Conservation (phyloP, 805 yeast species). For the Pichia phayaonensis region DNA sequence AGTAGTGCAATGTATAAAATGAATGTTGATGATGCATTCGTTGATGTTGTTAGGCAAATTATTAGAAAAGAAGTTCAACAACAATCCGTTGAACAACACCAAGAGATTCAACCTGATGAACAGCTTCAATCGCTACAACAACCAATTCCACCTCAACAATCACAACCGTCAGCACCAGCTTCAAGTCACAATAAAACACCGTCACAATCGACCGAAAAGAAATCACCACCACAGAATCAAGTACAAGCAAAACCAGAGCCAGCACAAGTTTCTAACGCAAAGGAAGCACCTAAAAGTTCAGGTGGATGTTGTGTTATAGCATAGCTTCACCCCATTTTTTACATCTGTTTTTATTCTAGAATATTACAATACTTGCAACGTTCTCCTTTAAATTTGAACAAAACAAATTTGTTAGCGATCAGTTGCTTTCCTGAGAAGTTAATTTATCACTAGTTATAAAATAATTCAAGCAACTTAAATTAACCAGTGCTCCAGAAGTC, state of each 20-base stretch:
- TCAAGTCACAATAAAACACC: background rate
- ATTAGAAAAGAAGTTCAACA: slow-evolving; percentile 58
- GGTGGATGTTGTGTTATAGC: background rate
- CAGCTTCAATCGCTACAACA: background rate
- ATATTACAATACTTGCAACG: too few species aligned
- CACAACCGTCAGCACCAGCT: background rate
- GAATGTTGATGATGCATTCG: slow-evolving; percentile 85
- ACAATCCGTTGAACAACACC: slow-evolving; percentile 2
- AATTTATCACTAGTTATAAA: background rate
- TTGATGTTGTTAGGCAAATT: slow-evolving; percentile 83
- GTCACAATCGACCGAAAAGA: background rate
- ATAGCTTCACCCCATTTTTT: background rate
- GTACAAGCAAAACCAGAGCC: background rate
- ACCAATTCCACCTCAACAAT: background rate
- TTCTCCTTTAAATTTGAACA: too few species aligned
- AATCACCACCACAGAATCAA: background rate
- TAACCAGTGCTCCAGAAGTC: too few species aligned
- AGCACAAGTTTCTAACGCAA: background rate
- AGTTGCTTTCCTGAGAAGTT: background rate
- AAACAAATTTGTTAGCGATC: too few species aligned
- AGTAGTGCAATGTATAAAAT: slow-evolving; percentile 87
- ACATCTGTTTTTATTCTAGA: too few species aligned
- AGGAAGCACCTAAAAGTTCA: background rate
- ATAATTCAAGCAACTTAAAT: too few species aligned
- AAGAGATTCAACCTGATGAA: background rate